phyloP scores from a whole-genome alignment of 495 filamentous ascomycete species.

The Xylaria bambusicola region DNA sequence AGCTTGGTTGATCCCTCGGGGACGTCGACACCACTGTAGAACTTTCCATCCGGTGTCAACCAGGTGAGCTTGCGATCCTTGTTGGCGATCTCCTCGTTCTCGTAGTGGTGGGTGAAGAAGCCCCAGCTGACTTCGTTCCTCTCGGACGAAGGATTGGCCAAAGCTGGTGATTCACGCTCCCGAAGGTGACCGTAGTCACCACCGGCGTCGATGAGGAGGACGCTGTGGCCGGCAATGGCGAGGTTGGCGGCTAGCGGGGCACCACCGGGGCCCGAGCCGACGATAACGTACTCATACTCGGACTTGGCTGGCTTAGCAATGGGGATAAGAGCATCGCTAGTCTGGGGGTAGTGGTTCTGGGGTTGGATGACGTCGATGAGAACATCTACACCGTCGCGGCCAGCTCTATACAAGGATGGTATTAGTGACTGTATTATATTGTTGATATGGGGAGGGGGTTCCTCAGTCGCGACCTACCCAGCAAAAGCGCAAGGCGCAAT shows the following conservation, averaged over 20 bases:
- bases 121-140: conserved; percentile 46
- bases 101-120: conserved; percentile 49
- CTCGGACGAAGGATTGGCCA: conserved; percentile 56
- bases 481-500: conserved; percentile 14
- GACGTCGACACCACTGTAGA: conserved; percentile 40
- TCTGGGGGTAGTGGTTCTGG: conserved; percentile 21
- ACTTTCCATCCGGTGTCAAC: conserved; percentile 32
- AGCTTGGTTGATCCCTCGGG: conserved; percentile 46
- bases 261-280: conserved; percentile 66
- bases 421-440: background rate
- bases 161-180: conserved; percentile 33
- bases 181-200: conserved; percentile 27
- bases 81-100: conserved; percentile 34
- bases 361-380: conserved; percentile 14
- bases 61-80: conserved; percentile 48
- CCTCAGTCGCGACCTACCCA: conserved; percentile 1
- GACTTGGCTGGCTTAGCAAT: conserved; percentile 15
- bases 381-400: conserved; percentile 14
- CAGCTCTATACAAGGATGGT: background rate
- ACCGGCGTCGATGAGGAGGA: conserved; percentile 30
- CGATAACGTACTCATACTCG: conserved; percentile 63
- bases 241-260: conserved; percentile 62
- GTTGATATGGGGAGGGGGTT: too few relatives aligned
- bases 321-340: conserved; percentile 1
- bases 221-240: conserved; percentile 58